A percentile compares a stretch with the other conserved stretches of the same genome.
phyloP scores from a whole-genome alignment of 768 basidiomycete genomes.

The Cantharellus anzutake region DNA sequence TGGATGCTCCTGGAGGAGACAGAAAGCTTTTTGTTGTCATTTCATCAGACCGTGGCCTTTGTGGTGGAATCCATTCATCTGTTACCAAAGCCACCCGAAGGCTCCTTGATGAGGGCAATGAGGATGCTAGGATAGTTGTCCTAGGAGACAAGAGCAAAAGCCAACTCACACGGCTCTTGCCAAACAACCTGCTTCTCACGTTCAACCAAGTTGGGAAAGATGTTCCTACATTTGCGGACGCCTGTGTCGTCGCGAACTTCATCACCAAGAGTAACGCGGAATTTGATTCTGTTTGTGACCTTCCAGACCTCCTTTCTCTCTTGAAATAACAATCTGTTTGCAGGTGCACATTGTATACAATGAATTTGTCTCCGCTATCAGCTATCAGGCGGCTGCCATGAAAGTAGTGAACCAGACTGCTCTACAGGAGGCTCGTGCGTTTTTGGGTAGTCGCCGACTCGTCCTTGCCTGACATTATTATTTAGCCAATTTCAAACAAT shows the following conservation, averaged over 20 bases:
- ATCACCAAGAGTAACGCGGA: conserved; percentile 69
- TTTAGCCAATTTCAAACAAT: conserved; percentile 74
- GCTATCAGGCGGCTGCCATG: conserved; percentile 62
- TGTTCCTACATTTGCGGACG: conserved; percentile 93
- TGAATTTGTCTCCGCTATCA: conserved; percentile 74
- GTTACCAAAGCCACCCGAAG: conserved; percentile 78
- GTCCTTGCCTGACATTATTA: neutral
- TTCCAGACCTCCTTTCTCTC: neutral
- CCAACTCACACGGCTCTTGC: conserved; percentile 54
- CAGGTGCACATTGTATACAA: conserved; percentile 53
- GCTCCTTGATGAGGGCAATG: conserved; percentile 29
- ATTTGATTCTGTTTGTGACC: conserved; percentile 47
- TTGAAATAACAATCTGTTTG: neutral
- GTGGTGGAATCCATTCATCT: conserved; percentile 97
- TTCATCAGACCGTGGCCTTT: conserved; percentile 98
- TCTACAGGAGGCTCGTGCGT: conserved; percentile 64
- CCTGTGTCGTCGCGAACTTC: conserved; percentile 82
- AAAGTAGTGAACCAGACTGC: conserved; percentile 68
- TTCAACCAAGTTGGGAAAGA: conserved; percentile 98
- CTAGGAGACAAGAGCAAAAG: conserved; percentile 96
- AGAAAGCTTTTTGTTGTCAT: conserved; percentile 80
- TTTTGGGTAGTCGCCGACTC: neutral
- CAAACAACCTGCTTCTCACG: conserved; percentile 53
- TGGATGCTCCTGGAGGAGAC: conserved; percentile 43
- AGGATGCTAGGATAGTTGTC: conserved; percentile 57